phyloP scores from a whole-genome alignment of 768 basidiomycete genomes.

The Lactarius hatsudake region DNA sequence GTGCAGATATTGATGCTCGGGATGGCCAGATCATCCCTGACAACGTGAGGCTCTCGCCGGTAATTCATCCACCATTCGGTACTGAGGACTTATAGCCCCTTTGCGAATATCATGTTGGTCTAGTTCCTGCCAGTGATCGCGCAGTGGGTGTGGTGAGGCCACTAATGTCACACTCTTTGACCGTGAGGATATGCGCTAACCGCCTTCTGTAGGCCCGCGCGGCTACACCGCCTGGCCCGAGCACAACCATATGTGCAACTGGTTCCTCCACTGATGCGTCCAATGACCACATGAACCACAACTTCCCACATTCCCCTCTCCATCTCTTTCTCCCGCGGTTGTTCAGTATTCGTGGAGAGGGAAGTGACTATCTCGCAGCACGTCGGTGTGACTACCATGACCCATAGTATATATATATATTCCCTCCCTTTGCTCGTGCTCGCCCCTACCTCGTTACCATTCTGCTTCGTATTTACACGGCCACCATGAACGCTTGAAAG shows the following conservation, averaged over 20 bases:
- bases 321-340: background rate
- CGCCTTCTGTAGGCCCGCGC: slow-evolving; percentile 22
- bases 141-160: slow-evolving; percentile 18
- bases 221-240: slow-evolving; percentile 24
- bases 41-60: slow-evolving; percentile 13
- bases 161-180: background rate
- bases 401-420: background rate
- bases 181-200: background rate
- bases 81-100: slow-evolving; percentile 17
- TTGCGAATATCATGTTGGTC: slow-evolving; percentile 18
- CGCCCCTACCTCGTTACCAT: background rate
- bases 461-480: background rate
- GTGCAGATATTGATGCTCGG: slow-evolving; percentile 11
- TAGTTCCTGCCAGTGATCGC: slow-evolving; percentile 16
- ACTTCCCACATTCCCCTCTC: background rate
- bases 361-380: background rate
- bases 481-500: background rate
- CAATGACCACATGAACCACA: background rate
- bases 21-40: slow-evolving; percentile 17
- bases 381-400: background rate
- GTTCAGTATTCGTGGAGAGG: background rate
- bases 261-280: background rate
- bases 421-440: background rate
- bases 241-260: slow-evolving; percentile 21
- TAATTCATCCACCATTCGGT: background rate